Percentiles rank a stretch among this genome's conserved stretches.
phyloP scores from a whole-genome alignment of 164 flowering plant species.

The Amborella trichopoda region DNA sequence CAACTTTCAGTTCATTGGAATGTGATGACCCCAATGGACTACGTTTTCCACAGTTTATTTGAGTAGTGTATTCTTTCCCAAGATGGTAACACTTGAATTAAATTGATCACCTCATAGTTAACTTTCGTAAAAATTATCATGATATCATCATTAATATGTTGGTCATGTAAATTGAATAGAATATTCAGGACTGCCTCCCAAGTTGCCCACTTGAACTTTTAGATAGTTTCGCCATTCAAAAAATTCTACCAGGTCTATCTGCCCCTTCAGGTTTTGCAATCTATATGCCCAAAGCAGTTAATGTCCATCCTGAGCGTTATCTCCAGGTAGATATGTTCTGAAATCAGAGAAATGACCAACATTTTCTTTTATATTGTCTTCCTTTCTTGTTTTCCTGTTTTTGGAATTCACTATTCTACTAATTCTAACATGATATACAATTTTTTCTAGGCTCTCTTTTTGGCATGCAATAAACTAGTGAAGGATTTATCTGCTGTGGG shows the following conservation, averaged over 20 bases:
- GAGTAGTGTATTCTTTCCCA: too few species aligned
- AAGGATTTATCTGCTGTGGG: constrained; percentile 22
- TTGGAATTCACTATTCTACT: not conserved
- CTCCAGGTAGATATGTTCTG: constrained; percentile 42
- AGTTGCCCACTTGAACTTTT: constrained; percentile 65
- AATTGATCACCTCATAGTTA: too few species aligned
- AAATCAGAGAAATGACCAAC: not conserved
- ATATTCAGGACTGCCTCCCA: constrained; percentile 59
- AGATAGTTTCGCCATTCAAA: constrained; percentile 36
- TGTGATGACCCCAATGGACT: too few species aligned
- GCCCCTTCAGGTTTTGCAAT: constrained; percentile 65
- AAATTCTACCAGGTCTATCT: constrained; percentile 47
- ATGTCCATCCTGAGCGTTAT: constrained; percentile 62
- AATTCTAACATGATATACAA: not conserved
- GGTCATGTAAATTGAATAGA: constrained; percentile 35
- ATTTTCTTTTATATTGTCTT: not conserved
- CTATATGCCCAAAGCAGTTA: constrained; percentile 89
- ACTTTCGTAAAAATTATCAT: too few species aligned
- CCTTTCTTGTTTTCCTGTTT: not conserved
- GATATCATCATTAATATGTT: too few species aligned
- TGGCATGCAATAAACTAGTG: constrained; percentile 57
- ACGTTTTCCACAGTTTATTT: too few species aligned
- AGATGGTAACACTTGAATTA: too few species aligned
- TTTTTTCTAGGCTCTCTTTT: constrained; percentile 54
- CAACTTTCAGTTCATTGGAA: too few species aligned